phyloP scores from a whole-genome alignment of 345 rosid genomes.

The Arabis hirsuta region DNA sequence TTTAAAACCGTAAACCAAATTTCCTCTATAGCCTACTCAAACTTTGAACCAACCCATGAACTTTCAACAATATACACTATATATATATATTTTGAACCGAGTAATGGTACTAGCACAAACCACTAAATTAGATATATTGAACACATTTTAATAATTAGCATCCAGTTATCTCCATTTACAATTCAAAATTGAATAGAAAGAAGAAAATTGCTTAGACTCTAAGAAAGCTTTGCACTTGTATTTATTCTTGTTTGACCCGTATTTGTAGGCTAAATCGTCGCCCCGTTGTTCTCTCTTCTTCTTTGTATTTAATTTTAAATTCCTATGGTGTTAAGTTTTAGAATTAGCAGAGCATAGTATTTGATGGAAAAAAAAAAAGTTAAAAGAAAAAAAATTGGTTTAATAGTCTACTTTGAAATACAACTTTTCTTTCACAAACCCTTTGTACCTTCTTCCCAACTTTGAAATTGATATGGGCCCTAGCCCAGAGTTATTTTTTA shows the following conservation, averaged over 20 bases:
- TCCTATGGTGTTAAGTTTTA: slow-evolving; percentile 15
- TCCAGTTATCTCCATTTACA: slow-evolving; percentile 8
- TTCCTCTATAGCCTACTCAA: slow-evolving; percentile 23
- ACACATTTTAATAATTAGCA: neutral
- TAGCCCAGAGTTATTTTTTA: neutral
- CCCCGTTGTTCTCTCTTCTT: slow-evolving; percentile 59
- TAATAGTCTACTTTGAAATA: neutral
- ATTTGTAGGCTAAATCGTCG: slow-evolving; percentile 61
- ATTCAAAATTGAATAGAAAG: slow-evolving; percentile 32
- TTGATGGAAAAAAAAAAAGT: neutral
- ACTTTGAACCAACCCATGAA: slow-evolving; percentile 17
- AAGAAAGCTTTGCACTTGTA: slow-evolving; percentile 51
- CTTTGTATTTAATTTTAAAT: slow-evolving; percentile 14
- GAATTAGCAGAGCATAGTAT: slow-evolving; percentile 1
- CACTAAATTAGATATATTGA: no score
- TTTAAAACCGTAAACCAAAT: neutral
- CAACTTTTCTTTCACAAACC: neutral
- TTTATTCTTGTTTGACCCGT: slow-evolving; percentile 87
- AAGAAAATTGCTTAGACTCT: slow-evolving; percentile 57
- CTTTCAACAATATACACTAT: neutral
- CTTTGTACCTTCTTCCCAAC: neutral
- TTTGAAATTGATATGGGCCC: neutral
- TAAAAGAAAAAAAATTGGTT: neutral
- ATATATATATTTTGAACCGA: no score
- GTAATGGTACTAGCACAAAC: no score